Evolutionary conservation across 2,329 filamentous ascomycete species (phyloP), one percentile per base, ranked within the genome.

Genomic region (Ceratocystiopsis sp.): DNA sequence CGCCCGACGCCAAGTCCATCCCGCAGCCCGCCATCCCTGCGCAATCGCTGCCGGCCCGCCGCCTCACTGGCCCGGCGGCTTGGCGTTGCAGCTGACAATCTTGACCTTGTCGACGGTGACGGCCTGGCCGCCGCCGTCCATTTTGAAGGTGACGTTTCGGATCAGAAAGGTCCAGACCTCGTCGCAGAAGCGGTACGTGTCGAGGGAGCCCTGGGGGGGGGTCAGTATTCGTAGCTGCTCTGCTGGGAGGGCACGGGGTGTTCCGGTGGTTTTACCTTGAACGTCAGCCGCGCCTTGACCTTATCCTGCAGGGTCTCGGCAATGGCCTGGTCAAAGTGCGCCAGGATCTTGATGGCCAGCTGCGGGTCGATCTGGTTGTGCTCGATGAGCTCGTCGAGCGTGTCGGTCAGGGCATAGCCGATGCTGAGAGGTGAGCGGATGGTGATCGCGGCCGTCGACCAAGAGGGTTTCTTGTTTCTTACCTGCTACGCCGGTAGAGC

Each of bases 121-220:
- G 1, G 75, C 73, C 48, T 78, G 73, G 45, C 73, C 75, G 52
- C 71, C 71, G 42, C 81, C 84, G 54, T 96, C 89, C 66, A 96
- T 80, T 66, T 98, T 98, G 68, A 98, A 96, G n/a, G 80, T 86
- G 44, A 96, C 87, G 52, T 96, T 91, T 64, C 95, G 95, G 64
- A 98, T 93, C 46, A 98, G 74, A 61, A 98, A 98, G 2, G 91
- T 98, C 91, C 91, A 98, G 46, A 98, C 91, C 66, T 98, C 91
- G 64, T 98, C 91, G 67, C 91, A 98, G 72, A 98, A 98, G 53
- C 91, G 82, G 68, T 98, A 98, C 15, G 91, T 96, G 60, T 96
- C 87, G 49, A 98, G 78, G 58, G 93, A 91, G 40, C 91, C 91
- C 89, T 95, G 54, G 6, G 9, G 8, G 8, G 6, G 7, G 5